These are phyloP conservation scores for Stemphylium beticola DNA, from an alignment of 2,329 filamentous ascomycete genomes.

Conservation along the genomic window DNA sequence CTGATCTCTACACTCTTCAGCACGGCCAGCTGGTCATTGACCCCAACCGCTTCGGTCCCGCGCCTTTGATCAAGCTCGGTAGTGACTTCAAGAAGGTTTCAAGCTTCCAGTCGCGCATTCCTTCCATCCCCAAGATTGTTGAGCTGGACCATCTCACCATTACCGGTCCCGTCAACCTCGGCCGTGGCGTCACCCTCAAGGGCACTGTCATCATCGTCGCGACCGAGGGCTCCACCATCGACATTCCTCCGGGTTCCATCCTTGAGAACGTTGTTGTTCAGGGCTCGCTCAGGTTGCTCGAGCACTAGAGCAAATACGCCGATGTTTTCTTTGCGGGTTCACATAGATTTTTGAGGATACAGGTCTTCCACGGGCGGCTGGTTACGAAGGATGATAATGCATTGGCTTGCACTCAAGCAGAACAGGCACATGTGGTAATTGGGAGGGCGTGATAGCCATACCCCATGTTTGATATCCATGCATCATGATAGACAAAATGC, in stretches of 20 bases:
- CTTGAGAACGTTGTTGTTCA: conserved; percentile 99
- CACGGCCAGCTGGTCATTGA: conserved; percentile 98
- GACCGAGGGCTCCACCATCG: conserved; percentile 96
- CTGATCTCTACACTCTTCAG: conserved; percentile 97
- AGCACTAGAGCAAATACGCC: conserved; percentile 59
- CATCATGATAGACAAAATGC: conserved; percentile 38
- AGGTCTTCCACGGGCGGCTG: conserved; percentile 25
- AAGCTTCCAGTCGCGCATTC: conserved; percentile 88
- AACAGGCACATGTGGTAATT: conserved; percentile 9
- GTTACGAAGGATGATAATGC: conserved; percentile 25
- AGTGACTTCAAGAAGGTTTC: conserved; percentile 99
- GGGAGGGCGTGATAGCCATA: conserved; percentile 24
- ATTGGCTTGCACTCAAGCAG: conserved; percentile 35
- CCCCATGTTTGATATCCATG: conserved; percentile 20
- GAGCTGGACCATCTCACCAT: conserved; percentile 96
- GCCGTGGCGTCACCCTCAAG: conserved; percentile 94
- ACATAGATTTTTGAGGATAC: conserved; percentile 35
- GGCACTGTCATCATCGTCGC: conserved; percentile 99
- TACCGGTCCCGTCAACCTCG: conserved; percentile 95
- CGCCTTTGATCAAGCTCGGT: conserved; percentile 97
- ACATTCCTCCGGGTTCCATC: conserved; percentile 94
- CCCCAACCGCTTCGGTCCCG: conserved; percentile 92
- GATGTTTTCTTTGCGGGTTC: conserved; percentile 21
- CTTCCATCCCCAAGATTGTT: conserved; percentile 87
- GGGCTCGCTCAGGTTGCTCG: conserved; percentile 81